These are phyloP conservation scores for Cutaneotrichosporon sp. DNA, from an alignment of 1,284 basidiomycete species.

Conservation along the genomic window DNA sequence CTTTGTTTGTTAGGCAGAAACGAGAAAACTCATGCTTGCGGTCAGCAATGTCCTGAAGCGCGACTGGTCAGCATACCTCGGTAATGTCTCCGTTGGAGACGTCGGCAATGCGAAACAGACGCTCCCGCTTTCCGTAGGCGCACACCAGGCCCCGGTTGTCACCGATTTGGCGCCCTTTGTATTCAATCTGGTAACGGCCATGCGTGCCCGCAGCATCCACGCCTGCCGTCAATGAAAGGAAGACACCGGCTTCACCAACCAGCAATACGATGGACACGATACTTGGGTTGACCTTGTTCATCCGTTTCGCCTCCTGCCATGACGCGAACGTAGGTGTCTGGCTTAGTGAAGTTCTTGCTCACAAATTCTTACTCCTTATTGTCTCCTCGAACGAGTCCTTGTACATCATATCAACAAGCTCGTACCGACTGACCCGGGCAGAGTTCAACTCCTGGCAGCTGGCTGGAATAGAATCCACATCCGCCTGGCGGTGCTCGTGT, in stretches of 20 bases:
- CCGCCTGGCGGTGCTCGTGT: conserved; percentile 60
- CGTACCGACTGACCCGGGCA: conserved; percentile 74
- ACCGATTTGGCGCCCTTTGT: conserved; percentile 47
- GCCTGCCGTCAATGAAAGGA: conserved; percentile 4
- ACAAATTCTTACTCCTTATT: conserved; percentile 18
- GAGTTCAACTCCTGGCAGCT: conserved; percentile 60
- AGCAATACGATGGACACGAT: conserved; percentile 55
- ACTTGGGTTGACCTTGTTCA: conserved; percentile 58
- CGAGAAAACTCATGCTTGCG: conserved; percentile 68
- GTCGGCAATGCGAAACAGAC: conserved; percentile 66
- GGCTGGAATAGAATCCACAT: conserved; percentile 59
- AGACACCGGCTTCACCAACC: neutral
- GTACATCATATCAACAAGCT: conserved; percentile 55
- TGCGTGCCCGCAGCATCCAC: conserved; percentile 20
- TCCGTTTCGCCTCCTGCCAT: conserved; percentile 56
- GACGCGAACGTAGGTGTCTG: conserved; percentile 75
- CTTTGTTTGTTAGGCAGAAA: conserved; percentile 52
- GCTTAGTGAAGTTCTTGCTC: neutral
- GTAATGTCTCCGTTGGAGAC: conserved; percentile 66
- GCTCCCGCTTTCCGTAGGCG: conserved; percentile 61
- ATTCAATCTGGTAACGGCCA: conserved; percentile 66
- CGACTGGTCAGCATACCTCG: conserved; percentile 50
- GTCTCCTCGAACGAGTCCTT: conserved; percentile 29
- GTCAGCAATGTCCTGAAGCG: neutral
- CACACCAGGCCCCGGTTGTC: conserved; percentile 64